Evolutionary conservation across 495 filamentous ascomycete genomes (phyloP).

Genomic region (Filosporella fistucella): DNA sequence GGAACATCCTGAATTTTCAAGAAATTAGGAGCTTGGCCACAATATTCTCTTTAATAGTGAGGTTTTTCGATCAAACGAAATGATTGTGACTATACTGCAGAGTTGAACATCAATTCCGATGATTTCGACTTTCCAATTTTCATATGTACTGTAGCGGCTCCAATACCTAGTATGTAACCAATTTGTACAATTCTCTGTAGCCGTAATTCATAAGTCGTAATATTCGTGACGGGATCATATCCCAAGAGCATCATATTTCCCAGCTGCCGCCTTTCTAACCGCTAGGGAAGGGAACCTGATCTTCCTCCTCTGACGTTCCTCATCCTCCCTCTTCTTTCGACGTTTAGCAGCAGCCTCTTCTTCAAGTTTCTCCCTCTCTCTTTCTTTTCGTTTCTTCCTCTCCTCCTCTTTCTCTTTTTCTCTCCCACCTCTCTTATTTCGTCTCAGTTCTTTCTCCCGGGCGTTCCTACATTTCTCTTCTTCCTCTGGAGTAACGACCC

Average conservation of each 20-base stretch:
- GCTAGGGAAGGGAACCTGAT: constrained; percentile 12
- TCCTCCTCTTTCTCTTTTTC: background rate
- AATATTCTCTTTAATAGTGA: too few species aligned
- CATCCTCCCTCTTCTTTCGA: background rate
- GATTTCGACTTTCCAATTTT: too few species aligned
- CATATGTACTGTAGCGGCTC: too few species aligned
- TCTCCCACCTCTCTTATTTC: background rate
- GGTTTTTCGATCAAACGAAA: too few species aligned
- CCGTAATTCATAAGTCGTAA: too few species aligned
- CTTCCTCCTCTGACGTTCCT: constrained; percentile 7
- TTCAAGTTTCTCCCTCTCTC: background rate
- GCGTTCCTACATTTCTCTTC: constrained; percentile 18
- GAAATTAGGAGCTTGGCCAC: too few species aligned
- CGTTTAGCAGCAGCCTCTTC: background rate
- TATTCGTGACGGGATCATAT: constrained; percentile 10
- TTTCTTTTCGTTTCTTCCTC: background rate
- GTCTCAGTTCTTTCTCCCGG: constrained; percentile 19
- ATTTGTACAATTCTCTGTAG: too few species aligned
- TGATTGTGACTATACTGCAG: too few species aligned
- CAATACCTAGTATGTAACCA: too few species aligned
- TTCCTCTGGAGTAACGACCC: constrained; percentile 22
- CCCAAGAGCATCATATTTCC: constrained; percentile 22
- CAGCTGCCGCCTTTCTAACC: constrained; percentile 12
- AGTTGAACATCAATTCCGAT: too few species aligned
- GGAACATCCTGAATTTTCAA: too few species aligned